Conservation (phyloP, 495 filamentous ascomycete genomes). For the Penicillium manginii region DNA sequence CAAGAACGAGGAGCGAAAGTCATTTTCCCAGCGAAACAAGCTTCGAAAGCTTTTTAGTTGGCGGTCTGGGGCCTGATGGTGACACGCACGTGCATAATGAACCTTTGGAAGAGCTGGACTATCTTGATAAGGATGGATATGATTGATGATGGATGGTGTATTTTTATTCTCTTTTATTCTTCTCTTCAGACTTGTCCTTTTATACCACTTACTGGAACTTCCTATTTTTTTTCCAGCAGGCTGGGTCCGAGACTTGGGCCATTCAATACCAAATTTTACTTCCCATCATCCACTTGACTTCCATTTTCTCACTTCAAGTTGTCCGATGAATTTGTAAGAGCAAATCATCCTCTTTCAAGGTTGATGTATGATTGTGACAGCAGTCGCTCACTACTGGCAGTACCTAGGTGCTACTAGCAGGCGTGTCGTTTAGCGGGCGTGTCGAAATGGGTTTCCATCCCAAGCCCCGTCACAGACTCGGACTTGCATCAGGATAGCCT, state of each 20-base stretch:
- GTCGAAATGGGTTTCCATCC: too few relatives aligned
- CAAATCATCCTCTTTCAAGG: too few relatives aligned
- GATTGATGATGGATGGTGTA: constrained; percentile 15
- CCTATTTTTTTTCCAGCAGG: too few relatives aligned
- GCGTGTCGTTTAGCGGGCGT: too few relatives aligned
- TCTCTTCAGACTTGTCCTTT: constrained; percentile 14
- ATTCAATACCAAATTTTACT: constrained; percentile 9
- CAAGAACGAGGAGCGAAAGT: constrained; percentile 19
- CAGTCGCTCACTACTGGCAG: too few relatives aligned
- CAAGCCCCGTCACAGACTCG: too few relatives aligned
- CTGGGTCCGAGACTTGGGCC: constrained; percentile 21
- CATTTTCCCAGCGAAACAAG: constrained; percentile 19
- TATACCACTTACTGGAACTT: constrained; percentile 8
- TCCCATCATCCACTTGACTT: background rate
- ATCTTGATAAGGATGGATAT: constrained; percentile 8
- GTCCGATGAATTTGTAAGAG: too few relatives aligned
- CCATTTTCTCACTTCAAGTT: too few relatives aligned
- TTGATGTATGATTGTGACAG: too few relatives aligned
- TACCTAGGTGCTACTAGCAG: too few relatives aligned
- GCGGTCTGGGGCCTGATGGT: constrained; percentile 24
- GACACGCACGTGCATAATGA: background rate
- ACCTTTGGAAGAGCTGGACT: constrained; percentile 4
- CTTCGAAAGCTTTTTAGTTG: constrained; percentile 34
- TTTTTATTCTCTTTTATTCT: constrained; percentile 20
- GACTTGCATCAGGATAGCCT: too few relatives aligned